phyloP scores from a whole-genome alignment of 129 eudicot species.

The Mikania micrantha region DNA sequence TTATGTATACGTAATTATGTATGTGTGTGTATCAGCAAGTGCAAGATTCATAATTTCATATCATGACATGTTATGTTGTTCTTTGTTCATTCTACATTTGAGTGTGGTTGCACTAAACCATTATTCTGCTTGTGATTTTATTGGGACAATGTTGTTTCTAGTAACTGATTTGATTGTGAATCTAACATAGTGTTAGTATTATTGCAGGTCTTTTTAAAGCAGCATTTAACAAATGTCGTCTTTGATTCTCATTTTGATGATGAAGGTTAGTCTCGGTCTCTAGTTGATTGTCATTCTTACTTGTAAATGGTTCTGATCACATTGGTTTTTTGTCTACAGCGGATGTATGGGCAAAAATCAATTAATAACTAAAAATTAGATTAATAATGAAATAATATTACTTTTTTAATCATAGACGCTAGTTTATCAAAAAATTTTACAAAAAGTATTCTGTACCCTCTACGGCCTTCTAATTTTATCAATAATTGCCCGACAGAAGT shows the following conservation, averaged over 20 bases:
- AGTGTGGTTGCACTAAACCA: neutral
- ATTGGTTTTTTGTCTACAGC: neutral
- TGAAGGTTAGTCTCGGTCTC: slow-evolving; percentile 47
- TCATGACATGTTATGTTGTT: neutral
- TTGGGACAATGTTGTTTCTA: neutral
- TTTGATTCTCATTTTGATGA: slow-evolving; percentile 64
- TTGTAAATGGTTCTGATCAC: no score
- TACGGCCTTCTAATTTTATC: no score
- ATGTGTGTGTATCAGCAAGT: no score
- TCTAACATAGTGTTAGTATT: no score
- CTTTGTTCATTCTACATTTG: neutral
- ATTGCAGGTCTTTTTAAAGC: slow-evolving; percentile 90
- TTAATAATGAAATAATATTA: neutral
- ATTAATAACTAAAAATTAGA: neutral
- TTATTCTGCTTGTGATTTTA: neutral
- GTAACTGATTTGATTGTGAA: neutral
- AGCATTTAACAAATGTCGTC: slow-evolving; percentile 66
- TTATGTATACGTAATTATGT: no score
- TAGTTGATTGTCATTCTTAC: neutral
- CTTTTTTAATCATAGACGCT: neutral
- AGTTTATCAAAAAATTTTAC: neutral
- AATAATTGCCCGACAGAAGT: slow-evolving; percentile 29
- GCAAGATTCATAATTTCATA: neutral
- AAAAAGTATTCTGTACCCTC: neutral
- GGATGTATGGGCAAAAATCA: neutral